Conservation (phyloP, 2,329 filamentous ascomycete genomes). For the Nothomitra cinnamomea region DNA sequence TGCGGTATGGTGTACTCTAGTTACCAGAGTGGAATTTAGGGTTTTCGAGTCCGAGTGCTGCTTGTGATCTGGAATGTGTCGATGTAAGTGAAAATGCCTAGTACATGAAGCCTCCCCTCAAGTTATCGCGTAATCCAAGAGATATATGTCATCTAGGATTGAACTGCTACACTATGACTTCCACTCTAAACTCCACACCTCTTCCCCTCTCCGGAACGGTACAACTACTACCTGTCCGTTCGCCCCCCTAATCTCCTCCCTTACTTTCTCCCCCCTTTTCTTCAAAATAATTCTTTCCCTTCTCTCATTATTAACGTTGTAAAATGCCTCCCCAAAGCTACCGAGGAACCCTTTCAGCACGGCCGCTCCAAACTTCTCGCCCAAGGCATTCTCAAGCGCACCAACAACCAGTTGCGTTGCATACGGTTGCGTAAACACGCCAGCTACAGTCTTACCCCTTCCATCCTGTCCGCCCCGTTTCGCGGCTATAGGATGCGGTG, state of each 20-base stretch:
- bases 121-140: too few species aligned
- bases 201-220: slow-evolving; percentile 37
- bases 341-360: slow-evolving; percentile 38
- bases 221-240: slow-evolving; percentile 41
- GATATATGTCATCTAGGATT: too few species aligned
- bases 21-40: too few species aligned
- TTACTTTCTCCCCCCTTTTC: slow-evolving; percentile 37
- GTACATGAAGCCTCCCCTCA: too few species aligned
- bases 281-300: slow-evolving; percentile 36
- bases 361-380: slow-evolving; percentile 20
- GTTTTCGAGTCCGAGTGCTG: too few species aligned
- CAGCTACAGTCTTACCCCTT: slow-evolving; percentile 40
- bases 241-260: slow-evolving; percentile 34
- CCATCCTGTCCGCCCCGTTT: slow-evolving; percentile 38
- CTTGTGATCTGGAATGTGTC: too few species aligned
- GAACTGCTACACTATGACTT: slow-evolving; percentile 12
- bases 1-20: too few species aligned
- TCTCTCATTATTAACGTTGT: slow-evolving; percentile 23
- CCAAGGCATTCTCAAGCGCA: slow-evolving; percentile 39
- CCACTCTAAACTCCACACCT: slow-evolving; percentile 38
- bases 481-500: slow-evolving; percentile 46
- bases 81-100: too few species aligned
- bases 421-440: slow-evolving; percentile 65
- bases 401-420: slow-evolving; percentile 48
- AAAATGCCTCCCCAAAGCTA: slow-evolving; percentile 36